Conservation (phyloP, 495 filamentous ascomycete genomes). For the Neurospora discreta region DNA sequence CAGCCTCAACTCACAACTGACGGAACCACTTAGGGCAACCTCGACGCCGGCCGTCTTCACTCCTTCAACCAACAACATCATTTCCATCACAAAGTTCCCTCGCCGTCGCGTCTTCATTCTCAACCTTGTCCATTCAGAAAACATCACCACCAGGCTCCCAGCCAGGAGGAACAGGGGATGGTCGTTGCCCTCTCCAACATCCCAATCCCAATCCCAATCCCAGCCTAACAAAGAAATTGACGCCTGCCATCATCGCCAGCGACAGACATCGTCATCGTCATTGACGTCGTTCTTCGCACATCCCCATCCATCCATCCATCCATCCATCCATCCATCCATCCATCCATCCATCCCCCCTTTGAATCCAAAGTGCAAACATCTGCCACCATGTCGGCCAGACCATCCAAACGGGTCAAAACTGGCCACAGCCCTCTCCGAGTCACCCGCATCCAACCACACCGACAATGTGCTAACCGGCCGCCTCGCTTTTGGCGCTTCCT, state of each 20-base stretch:
- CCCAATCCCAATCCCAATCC: too few species aligned
- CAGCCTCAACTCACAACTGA: not conserved
- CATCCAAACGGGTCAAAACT: not conserved
- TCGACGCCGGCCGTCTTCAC: not conserved
- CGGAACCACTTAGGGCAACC: not conserved
- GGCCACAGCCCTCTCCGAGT: not conserved
- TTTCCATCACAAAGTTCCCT: not conserved
- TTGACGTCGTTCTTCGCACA: not conserved
- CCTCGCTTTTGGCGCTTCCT: constrained; percentile 4
- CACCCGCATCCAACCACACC: constrained; percentile 4
- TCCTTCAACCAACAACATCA: not conserved
- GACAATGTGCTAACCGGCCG: not conserved
- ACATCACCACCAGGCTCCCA: not conserved
- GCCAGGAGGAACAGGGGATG: not conserved
- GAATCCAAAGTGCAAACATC: too few species aligned
- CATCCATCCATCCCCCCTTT: too few species aligned
- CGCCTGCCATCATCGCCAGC: not conserved
- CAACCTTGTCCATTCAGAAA: not conserved
- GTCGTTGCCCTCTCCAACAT: not conserved
- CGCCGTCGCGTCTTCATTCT: not conserved
- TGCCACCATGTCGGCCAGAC: not conserved
- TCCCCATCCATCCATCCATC: too few species aligned
- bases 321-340: too few species aligned
- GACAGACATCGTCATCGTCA: not conserved
- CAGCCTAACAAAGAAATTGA: not conserved